Percentiles rank a stretch among this genome's conserved stretches.
These are phyloP conservation scores for Macrolepiota albuminosa DNA, from an alignment of 768 basidiomycete genomes.

Conservation along the genomic window DNA sequence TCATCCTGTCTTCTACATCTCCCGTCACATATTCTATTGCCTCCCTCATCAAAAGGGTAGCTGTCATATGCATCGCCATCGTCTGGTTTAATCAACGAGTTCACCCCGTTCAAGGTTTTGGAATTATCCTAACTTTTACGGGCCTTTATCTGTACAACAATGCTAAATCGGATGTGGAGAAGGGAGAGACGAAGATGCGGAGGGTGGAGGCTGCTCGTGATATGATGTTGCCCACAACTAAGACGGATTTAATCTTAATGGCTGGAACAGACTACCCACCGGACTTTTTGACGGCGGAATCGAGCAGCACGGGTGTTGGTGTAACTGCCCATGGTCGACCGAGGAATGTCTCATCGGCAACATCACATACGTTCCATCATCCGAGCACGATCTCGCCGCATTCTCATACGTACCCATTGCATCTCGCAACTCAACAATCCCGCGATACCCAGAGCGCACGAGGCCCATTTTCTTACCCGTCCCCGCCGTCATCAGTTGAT, in stretches of 20 bases:
- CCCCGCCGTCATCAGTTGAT: conserved; percentile 42
- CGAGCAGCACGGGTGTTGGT: conserved; percentile 30
- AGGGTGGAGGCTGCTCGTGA: conserved; percentile 70
- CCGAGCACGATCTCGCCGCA: conserved; percentile 14
- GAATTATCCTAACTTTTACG: conserved; percentile 85
- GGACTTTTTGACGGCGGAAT: conserved; percentile 24
- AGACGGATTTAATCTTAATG: conserved; percentile 52
- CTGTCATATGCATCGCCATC: conserved; percentile 96
- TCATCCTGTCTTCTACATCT: conserved; percentile 92
- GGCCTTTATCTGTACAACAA: conserved; percentile 97
- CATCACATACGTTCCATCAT: conserved; percentile 20
- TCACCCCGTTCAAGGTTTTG: conserved; percentile 78
- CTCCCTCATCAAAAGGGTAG: conserved; percentile 95
- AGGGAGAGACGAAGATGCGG: conserved; percentile 85
- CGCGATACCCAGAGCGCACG: not conserved
- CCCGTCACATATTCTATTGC: conserved; percentile 99
- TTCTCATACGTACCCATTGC: conserved; percentile 5
- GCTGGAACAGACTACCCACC: conserved; percentile 35
- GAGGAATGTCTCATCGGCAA: conserved; percentile 26
- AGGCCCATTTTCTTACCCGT: conserved; percentile 33
- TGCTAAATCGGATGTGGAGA: conserved; percentile 88
- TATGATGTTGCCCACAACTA: conserved; percentile 64
- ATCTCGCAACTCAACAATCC: conserved; percentile 9
- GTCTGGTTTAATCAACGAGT: conserved; percentile 92
- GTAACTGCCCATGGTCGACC: conserved; percentile 33